Conservation (phyloP, 2,329 filamentous ascomycete species). For the Cladorrhinum sp. region DNA sequence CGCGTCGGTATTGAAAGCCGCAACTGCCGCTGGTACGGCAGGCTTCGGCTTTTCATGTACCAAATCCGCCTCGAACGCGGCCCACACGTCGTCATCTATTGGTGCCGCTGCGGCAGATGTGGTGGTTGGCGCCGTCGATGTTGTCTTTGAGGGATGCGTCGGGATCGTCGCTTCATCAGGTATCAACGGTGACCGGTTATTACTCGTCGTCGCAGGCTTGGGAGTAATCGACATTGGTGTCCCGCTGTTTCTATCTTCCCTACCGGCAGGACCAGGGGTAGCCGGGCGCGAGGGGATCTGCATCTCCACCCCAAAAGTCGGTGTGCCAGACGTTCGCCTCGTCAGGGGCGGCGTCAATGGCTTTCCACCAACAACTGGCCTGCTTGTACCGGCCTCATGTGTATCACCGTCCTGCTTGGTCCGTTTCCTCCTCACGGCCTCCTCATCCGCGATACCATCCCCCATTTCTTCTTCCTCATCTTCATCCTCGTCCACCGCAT, state of each 20-base stretch:
- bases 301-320: constrained; percentile 55
- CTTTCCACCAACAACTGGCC: constrained; percentile 15
- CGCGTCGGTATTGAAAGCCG: constrained; percentile 40
- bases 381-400: constrained; percentile 18
- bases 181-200: constrained; percentile 38
- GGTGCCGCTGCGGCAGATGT: constrained; percentile 11
- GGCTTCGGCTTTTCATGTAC: constrained; percentile 49
- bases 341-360: constrained; percentile 42
- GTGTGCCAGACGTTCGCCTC: constrained; percentile 51
- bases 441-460: constrained; percentile 30
- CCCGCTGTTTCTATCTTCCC: constrained; percentile 30
- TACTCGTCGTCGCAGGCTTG: constrained; percentile 33
- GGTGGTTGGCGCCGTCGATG: constrained; percentile 13
- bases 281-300: constrained; percentile 63
- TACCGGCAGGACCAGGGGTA: constrained; percentile 46
- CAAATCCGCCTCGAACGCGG: constrained; percentile 76
- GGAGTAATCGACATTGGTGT: constrained; percentile 43
- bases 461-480: constrained; percentile 36
- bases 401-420: constrained; percentile 38
- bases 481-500: constrained; percentile 22
- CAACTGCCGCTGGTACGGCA: constrained; percentile 9
- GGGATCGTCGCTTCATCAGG: constrained; percentile 28
- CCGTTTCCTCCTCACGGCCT: constrained; percentile 42
- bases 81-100: constrained; percentile 78
- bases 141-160: constrained; percentile 10